Evolutionary conservation across 192 early-diverging fungal genomes (phyloP), one percentile per base, ranked within the genome.

Genomic region (Chytriomyces sp.): DNA sequence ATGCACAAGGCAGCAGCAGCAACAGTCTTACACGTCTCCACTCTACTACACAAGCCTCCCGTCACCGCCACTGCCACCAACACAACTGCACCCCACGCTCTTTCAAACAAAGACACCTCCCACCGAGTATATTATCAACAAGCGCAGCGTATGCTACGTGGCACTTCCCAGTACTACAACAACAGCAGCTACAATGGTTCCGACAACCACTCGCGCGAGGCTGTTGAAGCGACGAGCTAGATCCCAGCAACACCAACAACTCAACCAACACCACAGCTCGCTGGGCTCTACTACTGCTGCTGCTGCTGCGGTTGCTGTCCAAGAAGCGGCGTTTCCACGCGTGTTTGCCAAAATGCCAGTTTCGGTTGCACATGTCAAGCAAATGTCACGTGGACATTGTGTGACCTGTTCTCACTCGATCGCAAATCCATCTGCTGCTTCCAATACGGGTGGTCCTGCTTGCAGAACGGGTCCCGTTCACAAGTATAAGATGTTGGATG

Each of bases 91-190:
- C 16, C 53, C 53, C 53, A n/a, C 53, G 13, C 53, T 57, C 53
- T 57, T 20, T 13, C 53, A 20, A 20, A 57, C 53, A 57, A 57
- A 13, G 53, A 13, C 16, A 13, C 53, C 53, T 2, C 53, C 53
- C 53, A 57, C 53, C 16, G 16, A 13, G 5, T 20, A 13, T 3
- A 57, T 57, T 3, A 20, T n/a, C 53, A n/a, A 20, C 53, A 57
- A 57, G 53, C 53, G 53, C 53, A 57, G 53, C 53, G 53, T 57
- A 20, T 57, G 53, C 53, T 57, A n/a, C 20, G 53, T 57, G 53
- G 13, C 53, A 0, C 53, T 57, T 13, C 53, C 53, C 16, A 57
- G 53, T 5, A 57, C 53, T 20, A 20, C 53, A 20, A 57, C 53
- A 57, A 57, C 53, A 35, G 4, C 35, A 2, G 35, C 35, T 3